These are phyloP conservation scores for Licmophora abbreviata DNA, from an alignment of 108 stramenopile species.

Conservation along the genomic window DNA sequence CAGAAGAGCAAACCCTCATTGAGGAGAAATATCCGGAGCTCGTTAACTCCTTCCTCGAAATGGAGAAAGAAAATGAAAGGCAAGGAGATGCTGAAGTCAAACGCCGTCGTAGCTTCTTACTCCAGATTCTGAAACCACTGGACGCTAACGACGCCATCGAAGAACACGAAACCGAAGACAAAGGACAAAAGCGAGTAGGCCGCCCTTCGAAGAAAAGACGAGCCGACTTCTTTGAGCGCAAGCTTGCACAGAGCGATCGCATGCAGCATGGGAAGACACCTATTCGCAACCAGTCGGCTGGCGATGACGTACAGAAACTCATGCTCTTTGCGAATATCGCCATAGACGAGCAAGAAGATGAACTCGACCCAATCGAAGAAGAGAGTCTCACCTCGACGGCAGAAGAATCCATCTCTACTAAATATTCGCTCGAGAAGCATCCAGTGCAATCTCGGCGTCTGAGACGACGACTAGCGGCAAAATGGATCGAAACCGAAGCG, in stretches of 20 bases:
- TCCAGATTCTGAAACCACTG: not conserved
- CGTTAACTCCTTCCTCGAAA: constrained; percentile 25
- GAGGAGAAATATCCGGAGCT: constrained; percentile 39
- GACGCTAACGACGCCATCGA: not conserved
- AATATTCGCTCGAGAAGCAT: too few species aligned
- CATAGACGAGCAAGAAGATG: too few species aligned
- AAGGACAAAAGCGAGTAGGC: not conserved
- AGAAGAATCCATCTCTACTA: too few species aligned
- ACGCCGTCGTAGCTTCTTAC: constrained; percentile 38
- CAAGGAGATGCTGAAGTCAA: constrained; percentile 49
- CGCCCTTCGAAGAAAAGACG: not conserved
- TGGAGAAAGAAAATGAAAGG: constrained; percentile 20
- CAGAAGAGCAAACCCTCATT: constrained; percentile 37
- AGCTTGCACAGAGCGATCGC: too few species aligned
- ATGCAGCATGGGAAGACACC: too few species aligned
- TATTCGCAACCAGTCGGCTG: too few species aligned
- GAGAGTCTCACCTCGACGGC: not conserved
- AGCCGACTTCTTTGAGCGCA: not conserved
- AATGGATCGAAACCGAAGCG: too few species aligned
- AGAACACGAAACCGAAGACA: not conserved
- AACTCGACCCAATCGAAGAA: constrained; percentile 1
- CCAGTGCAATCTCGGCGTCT: too few species aligned
- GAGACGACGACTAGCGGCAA: too few species aligned
- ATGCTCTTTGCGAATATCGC: not conserved
- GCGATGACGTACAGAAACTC: not conserved